Base-by-base conservation (phyloP, 2,329 filamentous ascomycete genomes). In the Cytospora piceicola region DNA sequence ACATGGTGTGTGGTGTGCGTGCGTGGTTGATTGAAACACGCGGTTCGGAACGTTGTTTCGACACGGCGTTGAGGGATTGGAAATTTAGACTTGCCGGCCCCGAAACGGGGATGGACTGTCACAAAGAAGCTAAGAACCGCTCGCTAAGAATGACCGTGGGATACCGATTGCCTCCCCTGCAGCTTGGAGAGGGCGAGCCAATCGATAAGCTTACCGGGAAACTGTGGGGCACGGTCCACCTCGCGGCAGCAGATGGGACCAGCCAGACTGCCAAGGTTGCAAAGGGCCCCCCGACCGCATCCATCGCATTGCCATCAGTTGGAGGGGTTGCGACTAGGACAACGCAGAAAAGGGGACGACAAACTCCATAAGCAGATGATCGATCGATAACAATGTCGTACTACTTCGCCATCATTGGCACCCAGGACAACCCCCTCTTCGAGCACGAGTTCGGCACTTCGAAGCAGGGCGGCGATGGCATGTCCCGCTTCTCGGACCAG, bases 371-470 rank as follows among this genome's bases (percentile, higher is more conserved):
- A 14, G 30, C 63, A 52, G 42, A 71, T 72, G 71, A 73, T 72
- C 67, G 71, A 78, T 72, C 73, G 72, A 68, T 68, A 69, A 68
- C 72, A 70, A 98, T 98, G 95, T 97, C 94, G 67, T 99, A 98
- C 85, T 97, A 97, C 83, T 98, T 99, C 80, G 92, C 92, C 75
- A 97, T 99, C 72, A 88, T 99, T 77, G 95, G 94, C 75, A 96
- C 93, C 27, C 92, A 93, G 73, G 95, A 99, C 82, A 96, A 94
- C 75, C 94, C 95, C 39, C 87, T 99, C 71, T 99, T 98, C 81
- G 94, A 96, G 80, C 88, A 96, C 79, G 94, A 97, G 76, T 99
- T 99, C 77, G 95, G 95, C 73, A 97, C 94, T 49, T 96, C 93
- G 51, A 97, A 97, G 79, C 90, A 93, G 73, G 94, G 94, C 80